phyloP scores from a whole-genome alignment of 2,329 filamentous ascomycete species.

The Pseudocercospora cruenta region DNA sequence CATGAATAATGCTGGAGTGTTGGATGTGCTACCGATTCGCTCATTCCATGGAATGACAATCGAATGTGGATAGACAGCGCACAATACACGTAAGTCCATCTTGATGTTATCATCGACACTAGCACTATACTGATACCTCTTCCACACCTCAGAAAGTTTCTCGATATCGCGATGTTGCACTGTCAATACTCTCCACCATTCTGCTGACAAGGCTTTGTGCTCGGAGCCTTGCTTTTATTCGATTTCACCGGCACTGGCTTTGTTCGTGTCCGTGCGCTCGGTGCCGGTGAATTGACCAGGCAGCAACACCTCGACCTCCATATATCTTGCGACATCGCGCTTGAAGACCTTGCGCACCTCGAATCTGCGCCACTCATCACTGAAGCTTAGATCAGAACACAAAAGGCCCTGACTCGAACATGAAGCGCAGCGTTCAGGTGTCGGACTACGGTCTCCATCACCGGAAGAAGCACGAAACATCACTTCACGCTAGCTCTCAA shows the following conservation, averaged over 20 bases:
- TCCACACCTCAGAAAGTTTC: neutral
- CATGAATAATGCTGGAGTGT: neutral
- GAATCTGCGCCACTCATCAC: neutral
- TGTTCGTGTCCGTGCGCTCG: neutral
- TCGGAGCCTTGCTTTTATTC: neutral
- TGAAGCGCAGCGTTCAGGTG: neutral
- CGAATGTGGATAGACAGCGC: neutral
- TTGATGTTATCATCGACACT: neutral
- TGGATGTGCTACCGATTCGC: neutral
- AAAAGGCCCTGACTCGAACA: neutral
- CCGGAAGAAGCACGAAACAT: neutral
- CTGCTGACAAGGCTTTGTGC: neutral
- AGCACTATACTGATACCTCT: neutral
- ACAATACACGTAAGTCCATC: neutral
- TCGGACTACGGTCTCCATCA: neutral
- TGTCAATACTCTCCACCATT: neutral
- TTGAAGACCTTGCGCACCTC: neutral
- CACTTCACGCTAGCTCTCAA: neutral
- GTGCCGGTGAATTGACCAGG: neutral
- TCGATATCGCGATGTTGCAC: neutral
- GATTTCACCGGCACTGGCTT: neutral
- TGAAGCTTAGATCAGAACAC: neutral
- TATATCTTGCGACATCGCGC: neutral
- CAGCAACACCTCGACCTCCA: neutral
- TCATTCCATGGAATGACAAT: neutral